A percentile compares a stretch with the other conserved stretches of the same genome.
phyloP scores from a whole-genome alignment of 306 rosid species.

The barrel medic (Medicago truncatula) region MtrunA17r5.0-ANR NC_053049.1:28083001-28083500 shows the following conservation, averaged over 20 bases:
- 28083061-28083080: constrained; percentile 11
- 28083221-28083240: constrained; percentile 59
- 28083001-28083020: not conserved
- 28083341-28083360: too few species aligned
- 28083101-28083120: constrained; percentile 3
- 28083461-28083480: too few species aligned
- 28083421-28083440: too few species aligned
- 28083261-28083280: not conserved
- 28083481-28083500: too few species aligned
- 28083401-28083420: too few species aligned
- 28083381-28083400: too few species aligned
- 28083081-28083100: constrained; percentile 13
- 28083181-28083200: constrained; percentile 82
- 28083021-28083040: not conserved
- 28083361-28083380: too few species aligned
- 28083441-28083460: too few species aligned
- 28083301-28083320: too few species aligned
- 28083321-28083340: too few species aligned
- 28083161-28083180: constrained; percentile 83
- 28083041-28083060: constrained; percentile 8
- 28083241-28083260: constrained; percentile 26
- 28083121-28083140: constrained; percentile 65
- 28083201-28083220: constrained; percentile 66
- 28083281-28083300: too few species aligned
- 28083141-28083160: constrained; percentile 72